Conservation (phyloP, 2,329 filamentous ascomycete species). For the Pseudogymnoascus sp. region DNA sequence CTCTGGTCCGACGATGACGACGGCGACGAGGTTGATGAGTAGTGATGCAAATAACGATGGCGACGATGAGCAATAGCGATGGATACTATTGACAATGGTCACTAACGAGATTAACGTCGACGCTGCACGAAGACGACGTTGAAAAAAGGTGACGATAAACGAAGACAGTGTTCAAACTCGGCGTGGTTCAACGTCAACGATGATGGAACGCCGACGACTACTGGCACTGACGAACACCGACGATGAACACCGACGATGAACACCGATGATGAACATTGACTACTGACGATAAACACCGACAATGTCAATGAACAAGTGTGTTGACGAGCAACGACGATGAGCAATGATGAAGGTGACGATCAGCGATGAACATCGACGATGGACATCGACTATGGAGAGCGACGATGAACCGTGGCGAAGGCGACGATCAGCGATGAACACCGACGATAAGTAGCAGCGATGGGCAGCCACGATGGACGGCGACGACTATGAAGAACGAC, state of each 20-base stretch:
- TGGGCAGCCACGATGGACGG: not conserved
- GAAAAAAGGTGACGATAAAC: not conserved
- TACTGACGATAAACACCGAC: not conserved
- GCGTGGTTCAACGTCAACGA: not conserved
- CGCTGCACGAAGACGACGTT: not conserved
- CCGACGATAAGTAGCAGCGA: not conserved
- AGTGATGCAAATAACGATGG: not conserved
- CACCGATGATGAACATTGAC: not conserved
- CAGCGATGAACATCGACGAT: not conserved
- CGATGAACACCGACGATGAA: not conserved
- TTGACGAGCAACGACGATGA: not conserved
- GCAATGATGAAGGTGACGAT: not conserved
- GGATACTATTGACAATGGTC: not conserved
- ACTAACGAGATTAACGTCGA: not conserved
- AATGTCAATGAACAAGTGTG: too few species aligned
- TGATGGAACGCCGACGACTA: not conserved
- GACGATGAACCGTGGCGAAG: not conserved
- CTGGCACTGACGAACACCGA: not conserved
- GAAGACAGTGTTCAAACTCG: too few species aligned
- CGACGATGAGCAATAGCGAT: not conserved
- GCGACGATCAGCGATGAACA: not conserved
- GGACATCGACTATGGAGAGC: not conserved
- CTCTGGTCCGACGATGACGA: not conserved
- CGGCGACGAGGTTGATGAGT: not conserved
- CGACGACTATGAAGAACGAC: not conserved